phyloP scores from a whole-genome alignment of 1,284 basidiomycete genomes.

The Leccinum ponderosum region DNA sequence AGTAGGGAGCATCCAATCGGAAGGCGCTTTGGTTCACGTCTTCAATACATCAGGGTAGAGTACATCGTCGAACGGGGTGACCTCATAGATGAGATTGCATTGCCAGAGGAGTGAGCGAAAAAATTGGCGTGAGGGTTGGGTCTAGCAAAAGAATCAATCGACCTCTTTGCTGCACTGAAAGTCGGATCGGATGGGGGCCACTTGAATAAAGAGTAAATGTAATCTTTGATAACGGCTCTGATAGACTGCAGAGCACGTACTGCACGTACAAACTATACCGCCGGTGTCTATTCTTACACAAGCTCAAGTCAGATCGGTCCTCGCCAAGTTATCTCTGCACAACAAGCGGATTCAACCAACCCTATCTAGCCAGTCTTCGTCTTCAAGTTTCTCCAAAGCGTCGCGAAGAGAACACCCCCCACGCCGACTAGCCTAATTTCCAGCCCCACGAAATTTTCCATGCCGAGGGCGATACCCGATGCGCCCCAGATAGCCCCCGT shows the following conservation, averaged over 20 bases:
- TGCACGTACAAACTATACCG: neutral
- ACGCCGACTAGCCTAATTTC: neutral
- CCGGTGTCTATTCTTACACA: neutral
- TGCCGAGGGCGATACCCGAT: neutral
- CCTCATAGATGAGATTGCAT: no score
- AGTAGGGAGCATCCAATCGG: no score
- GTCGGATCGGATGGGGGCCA: neutral
- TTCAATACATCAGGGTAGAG: no score
- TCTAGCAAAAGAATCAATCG: no score
- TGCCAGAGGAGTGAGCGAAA: no score
- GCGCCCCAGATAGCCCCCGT: neutral
- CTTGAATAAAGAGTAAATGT: neutral
- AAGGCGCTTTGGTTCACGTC: no score
- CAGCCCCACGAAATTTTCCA: neutral
- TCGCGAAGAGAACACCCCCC: neutral
- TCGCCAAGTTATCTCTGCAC: neutral
- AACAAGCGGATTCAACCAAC: neutral
- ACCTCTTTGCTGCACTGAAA: neutral
- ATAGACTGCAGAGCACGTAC: neutral
- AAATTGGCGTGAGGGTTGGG: no score
- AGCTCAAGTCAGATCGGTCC: neutral
- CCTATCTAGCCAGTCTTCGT: neutral
- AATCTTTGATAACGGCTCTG: neutral
- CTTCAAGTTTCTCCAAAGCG: neutral
- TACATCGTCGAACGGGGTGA: no score